Base-by-base conservation (phyloP, 495 filamentous ascomycete genomes). In the Hypoxylon fuscum region DNA sequence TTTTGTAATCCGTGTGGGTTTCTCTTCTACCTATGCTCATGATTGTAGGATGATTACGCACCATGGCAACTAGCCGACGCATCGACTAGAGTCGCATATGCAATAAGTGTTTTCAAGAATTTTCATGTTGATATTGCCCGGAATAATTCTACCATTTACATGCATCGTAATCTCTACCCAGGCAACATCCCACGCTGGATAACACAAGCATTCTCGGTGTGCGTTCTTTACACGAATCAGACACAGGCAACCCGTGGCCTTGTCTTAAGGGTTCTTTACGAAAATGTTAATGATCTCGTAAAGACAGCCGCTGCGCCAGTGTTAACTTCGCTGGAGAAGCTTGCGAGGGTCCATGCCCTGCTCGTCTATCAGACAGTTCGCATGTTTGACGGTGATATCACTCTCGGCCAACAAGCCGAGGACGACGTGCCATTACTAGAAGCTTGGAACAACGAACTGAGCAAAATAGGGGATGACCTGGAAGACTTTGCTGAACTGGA, bases 351-450 rank as follows among this genome's bases (percentile, higher is more conserved):
- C 7, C 76, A 78, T 52, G 68, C 72, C 7, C 47, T 77, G 17
- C 60, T 75, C 14, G 41, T 73, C 11, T 73, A 74, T 43, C 70
- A 78, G 31, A 68, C 62, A 5, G 77, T 77, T 52, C 68, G 74
- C 10, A 59, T 78, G 35, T 72, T 77, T 53, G 74, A 77, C 35
- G 76, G 72, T 8, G 74, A 78, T 44, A 43, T 76, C 8, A 34
- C 56, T 2, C 62, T 75, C 31, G 56, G 70, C 5, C 57, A 72
- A 9, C 62, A 76, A 42, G 76, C 50, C 11, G 74, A 77, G 18
- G 53, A 66, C 11, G 72, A 75, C 25, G 57, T 74, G 57, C 51
- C 67, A 7, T n/a, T 77, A 14, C 17, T 76, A 14, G 37, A 64
- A 31, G 50, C 66, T 5, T 76, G 74, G 74, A 62, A 68, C 12